These are phyloP conservation scores for Botryotinia calthae DNA, from an alignment of 2,329 filamentous ascomycete genomes.

Conservation along the genomic window DNA sequence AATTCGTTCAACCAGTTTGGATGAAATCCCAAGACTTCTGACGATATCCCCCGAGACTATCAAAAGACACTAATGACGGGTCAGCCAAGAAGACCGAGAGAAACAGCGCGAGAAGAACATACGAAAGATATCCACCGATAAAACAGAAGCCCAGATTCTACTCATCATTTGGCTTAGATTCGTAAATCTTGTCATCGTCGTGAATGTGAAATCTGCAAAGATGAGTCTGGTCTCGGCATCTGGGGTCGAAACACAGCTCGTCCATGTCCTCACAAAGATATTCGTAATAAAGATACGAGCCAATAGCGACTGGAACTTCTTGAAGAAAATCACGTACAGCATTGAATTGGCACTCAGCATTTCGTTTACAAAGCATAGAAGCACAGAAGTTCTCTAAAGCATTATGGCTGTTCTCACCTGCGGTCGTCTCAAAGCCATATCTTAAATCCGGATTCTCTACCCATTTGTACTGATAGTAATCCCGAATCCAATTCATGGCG, in stretches of 20 bases:
- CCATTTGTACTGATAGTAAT: neutral
- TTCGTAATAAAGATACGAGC: neutral
- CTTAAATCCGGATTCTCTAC: neutral
- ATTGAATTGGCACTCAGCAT: no score
- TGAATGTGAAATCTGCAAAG: neutral
- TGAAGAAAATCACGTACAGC: neutral
- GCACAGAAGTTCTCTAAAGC: neutral
- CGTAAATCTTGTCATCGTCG: neutral
- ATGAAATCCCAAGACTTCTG: neutral
- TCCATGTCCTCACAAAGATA: neutral
- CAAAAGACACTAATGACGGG: neutral
- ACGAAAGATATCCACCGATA: neutral
- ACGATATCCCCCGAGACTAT: neutral
- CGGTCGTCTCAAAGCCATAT: neutral
- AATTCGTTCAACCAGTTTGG: no score
- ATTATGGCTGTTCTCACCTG: neutral
- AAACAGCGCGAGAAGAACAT: neutral
- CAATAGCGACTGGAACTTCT: neutral
- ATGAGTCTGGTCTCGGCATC: neutral
- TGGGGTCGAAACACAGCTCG: neutral
- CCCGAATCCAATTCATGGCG: neutral
- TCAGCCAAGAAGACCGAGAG: neutral
- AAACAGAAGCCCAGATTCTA: neutral
- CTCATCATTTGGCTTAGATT: neutral
- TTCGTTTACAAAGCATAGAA: neutral